Percentiles rank a stretch among this genome's conserved stretches.
phyloP scores from a whole-genome alignment of 257 asterid species.

The Plectranthus barbatus region DNA sequence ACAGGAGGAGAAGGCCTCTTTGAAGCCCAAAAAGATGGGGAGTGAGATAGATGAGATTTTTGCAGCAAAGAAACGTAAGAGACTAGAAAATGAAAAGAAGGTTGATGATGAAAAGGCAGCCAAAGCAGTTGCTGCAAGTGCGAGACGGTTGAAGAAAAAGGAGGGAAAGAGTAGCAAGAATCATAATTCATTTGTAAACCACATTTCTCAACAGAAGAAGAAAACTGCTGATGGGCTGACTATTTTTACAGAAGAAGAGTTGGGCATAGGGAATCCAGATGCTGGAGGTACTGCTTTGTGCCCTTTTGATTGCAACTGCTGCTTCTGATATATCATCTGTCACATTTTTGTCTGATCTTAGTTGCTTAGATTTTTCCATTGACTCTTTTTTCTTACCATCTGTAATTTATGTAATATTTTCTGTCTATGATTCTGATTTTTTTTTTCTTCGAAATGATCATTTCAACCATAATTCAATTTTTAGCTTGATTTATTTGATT shows the following conservation, averaged over 20 bases:
- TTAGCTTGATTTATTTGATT: no score
- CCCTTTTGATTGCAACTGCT: conserved; percentile 76
- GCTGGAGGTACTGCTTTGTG: conserved; percentile 67
- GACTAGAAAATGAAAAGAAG: conserved; percentile 13
- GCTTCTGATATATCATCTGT: conserved; percentile 37
- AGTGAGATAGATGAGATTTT: conserved; percentile 72
- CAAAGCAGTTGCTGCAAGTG: conserved; percentile 8
- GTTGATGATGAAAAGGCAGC: background rate
- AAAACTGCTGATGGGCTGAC: conserved; percentile 56
- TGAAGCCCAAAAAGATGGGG: conserved; percentile 24
- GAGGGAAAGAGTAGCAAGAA: conserved; percentile 24
- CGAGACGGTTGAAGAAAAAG: conserved; percentile 8
- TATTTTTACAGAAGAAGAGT: conserved; percentile 62
- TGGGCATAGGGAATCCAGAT: conserved; percentile 46
- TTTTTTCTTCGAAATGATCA: no score
- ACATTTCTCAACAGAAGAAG: conserved; percentile 25
- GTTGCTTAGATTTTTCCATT: background rate
- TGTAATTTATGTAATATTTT: no score
- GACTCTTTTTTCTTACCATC: background rate
- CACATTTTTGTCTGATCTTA: background rate
- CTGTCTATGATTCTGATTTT: no score
- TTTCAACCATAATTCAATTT: no score
- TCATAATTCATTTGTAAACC: conserved; percentile 1
- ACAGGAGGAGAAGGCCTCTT: conserved; percentile 18
- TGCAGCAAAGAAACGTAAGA: conserved; percentile 50